Evolutionary conservation across 1,139 yeast species (phyloP).

Genomic region (Pneumocystis oryctolagi): DNA sequence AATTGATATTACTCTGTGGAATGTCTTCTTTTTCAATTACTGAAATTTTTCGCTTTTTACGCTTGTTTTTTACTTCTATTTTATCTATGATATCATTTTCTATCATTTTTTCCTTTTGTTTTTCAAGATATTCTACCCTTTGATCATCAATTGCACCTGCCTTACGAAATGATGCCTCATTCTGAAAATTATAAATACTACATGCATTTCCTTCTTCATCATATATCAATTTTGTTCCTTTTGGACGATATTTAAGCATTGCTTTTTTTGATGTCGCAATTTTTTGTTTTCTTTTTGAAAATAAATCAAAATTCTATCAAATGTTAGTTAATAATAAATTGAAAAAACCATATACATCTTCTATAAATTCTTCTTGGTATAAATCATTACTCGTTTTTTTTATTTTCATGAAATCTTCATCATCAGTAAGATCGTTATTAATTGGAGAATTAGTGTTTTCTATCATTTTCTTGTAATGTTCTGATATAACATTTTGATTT

Average conservation of each 20-base stretch:
- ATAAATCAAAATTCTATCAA: conserved; percentile 17
- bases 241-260: conserved; percentile 40
- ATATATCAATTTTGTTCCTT: conserved; percentile 64
- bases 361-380: conserved; percentile 4
- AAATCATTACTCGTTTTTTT: conserved; percentile 64
- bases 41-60: conserved; percentile 39
- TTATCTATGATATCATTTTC: conserved; percentile 66
- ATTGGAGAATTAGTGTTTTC: conserved; percentile 25
- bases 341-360: conserved; percentile 25
- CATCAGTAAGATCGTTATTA: conserved; percentile 28
- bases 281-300: conserved; percentile 77
- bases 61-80: conserved; percentile 62
- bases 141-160: conserved; percentile 62
- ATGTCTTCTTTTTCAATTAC: neutral
- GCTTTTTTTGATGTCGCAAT: conserved; percentile 77
- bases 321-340: neutral
- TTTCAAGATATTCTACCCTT: conserved; percentile 47
- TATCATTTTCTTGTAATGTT: conserved; percentile 59
- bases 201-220: conserved; percentile 92
- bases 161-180: conserved; percentile 69
- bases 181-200: conserved; percentile 77
- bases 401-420: conserved; percentile 67
- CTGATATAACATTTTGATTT: conserved; percentile 83
- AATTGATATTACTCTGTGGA: neutral
- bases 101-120: conserved; percentile 56